phyloP scores from a whole-genome alignment of 371 early-diverging fungal species.

The Mortierella sp. region DNA sequence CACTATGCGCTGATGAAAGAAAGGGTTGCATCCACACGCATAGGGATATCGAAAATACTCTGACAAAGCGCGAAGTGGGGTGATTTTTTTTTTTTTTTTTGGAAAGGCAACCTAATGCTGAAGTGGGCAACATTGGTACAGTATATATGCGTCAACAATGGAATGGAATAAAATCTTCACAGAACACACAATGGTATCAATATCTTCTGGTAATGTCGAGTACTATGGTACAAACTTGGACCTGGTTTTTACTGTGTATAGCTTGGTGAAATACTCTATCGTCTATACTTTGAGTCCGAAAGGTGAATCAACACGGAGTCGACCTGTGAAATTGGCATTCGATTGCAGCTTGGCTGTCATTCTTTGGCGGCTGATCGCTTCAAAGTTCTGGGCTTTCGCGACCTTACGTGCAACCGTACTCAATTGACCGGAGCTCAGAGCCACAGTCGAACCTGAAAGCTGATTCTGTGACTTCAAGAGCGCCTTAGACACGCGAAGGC shows the following conservation, averaged over 20 bases:
- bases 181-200: no score
- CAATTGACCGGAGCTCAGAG: slow-evolving; percentile 14
- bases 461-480: slow-evolving; percentile 45
- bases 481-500: slow-evolving; percentile 12
- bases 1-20: no score
- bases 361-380: slow-evolving; percentile 21
- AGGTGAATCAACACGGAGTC: background rate
- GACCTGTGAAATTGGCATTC: slow-evolving; percentile 10
- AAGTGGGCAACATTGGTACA: no score
- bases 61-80: no score
- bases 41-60: no score
- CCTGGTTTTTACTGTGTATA: background rate
- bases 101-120: no score
- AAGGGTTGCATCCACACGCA: no score
- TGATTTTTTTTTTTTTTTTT: no score
- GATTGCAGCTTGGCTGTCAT: slow-evolving; percentile 8
- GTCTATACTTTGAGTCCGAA: slow-evolving; percentile 27
- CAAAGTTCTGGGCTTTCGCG: slow-evolving; percentile 26
- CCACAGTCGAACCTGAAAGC: slow-evolving; percentile 22
- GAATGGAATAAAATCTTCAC: no score
- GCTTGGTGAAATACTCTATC: background rate
- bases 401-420: slow-evolving; percentile 4
- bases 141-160: no score
- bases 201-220: no score
- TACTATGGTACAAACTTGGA: no score